A percentile compares a stretch with the other conserved stretches of the same genome.
Conservation (phyloP, 208 protist genomes). For the Naegleria gruberi region DNA sequence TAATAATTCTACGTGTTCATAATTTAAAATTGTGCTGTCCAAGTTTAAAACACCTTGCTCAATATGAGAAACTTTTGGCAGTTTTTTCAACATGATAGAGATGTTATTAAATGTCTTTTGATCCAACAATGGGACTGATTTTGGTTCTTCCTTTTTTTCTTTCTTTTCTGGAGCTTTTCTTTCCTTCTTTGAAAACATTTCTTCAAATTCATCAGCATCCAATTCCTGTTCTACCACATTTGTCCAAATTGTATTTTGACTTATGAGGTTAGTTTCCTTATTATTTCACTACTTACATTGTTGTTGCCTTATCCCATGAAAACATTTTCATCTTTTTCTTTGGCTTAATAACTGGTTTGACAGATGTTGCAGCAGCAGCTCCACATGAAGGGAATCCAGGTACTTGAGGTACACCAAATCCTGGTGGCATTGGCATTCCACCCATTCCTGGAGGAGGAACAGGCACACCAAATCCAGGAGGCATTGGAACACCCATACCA, state of each 20-base stretch:
- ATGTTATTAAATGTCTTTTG: not conserved
- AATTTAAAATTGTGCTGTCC: not conserved
- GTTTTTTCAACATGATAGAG: not conserved
- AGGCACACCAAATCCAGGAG: not conserved
- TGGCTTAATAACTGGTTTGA: not conserved
- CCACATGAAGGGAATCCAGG: too few relatives aligned
- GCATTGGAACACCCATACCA: not conserved
- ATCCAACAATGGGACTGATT: not conserved
- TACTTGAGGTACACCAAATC: not conserved
- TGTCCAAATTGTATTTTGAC: not conserved
- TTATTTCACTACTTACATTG: not conserved
- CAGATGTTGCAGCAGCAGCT: not conserved
- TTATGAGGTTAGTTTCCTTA: not conserved
- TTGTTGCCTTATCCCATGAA: not conserved
- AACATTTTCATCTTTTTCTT: not conserved
- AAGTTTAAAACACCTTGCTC: not conserved
- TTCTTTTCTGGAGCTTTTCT: too few relatives aligned
- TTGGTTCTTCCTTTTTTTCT: not conserved
- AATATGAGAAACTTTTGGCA: not conserved
- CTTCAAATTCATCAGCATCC: not conserved
- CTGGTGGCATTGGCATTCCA: not conserved
- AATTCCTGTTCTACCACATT: not conserved
- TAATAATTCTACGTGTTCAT: not conserved
- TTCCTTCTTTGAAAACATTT: constrained; percentile 2
- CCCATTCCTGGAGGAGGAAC: not conserved